These are phyloP conservation scores for Amoeboradix gromovi DNA, from an alignment of 371 early-diverging fungal genomes.

Conservation along the genomic window DNA sequence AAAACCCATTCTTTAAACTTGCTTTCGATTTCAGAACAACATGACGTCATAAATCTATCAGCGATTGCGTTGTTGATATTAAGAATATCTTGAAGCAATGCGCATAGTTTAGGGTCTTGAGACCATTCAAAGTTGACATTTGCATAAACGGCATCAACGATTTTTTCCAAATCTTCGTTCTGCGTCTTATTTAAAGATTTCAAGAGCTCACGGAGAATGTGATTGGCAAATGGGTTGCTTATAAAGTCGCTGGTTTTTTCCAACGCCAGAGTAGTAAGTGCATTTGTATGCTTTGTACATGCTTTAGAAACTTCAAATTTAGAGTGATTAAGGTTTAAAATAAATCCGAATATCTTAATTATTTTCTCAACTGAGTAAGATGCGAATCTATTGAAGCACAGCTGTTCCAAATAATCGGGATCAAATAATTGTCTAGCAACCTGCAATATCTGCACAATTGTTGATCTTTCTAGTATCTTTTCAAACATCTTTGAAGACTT, in stretches of 20 bases:
- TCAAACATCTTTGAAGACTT: background rate
- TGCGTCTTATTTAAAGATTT: background rate
- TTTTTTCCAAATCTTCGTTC: background rate
- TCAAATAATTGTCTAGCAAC: background rate
- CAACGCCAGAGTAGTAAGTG: background rate
- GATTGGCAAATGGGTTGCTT: background rate
- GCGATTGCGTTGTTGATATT: background rate
- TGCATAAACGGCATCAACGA: background rate
- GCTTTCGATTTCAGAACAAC: background rate
- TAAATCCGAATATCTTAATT: background rate
- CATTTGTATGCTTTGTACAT: background rate
- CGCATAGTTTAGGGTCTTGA: background rate
- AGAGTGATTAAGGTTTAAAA: background rate
- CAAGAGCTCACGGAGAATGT: background rate
- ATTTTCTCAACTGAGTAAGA: background rate
- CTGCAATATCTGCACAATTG: background rate
- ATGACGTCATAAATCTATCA: background rate
- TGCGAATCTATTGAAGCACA: background rate
- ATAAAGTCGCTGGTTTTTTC: background rate
- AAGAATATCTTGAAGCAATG: background rate
- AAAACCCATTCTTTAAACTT: background rate
- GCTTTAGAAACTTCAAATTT: background rate
- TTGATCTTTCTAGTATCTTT: background rate
- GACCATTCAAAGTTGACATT: background rate
- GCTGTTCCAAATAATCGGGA: background rate